Conservation (phyloP, 208 protist genomes). For the Balamuthia mandrillaris region DNA sequence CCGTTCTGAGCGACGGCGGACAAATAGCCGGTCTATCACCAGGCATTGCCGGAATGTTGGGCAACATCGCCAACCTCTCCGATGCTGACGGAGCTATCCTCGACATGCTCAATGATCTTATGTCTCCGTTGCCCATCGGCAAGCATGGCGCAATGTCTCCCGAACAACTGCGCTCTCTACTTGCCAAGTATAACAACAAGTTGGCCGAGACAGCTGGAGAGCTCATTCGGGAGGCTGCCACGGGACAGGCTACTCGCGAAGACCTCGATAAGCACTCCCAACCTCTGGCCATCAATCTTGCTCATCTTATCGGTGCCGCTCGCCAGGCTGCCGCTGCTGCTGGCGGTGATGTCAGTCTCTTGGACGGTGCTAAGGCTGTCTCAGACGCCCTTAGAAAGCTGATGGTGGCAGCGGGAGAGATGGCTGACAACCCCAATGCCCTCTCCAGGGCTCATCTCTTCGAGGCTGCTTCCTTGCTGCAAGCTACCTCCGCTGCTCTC, state of each 20-base stretch:
- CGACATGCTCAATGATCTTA: slow-evolving; percentile 38
- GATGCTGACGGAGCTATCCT: slow-evolving; percentile 34
- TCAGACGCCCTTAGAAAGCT: slow-evolving; percentile 31
- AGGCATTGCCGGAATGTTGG: slow-evolving; percentile 44
- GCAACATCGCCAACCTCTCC: slow-evolving; percentile 24
- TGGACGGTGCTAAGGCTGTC: slow-evolving; percentile 40
- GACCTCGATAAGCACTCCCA: slow-evolving; percentile 38
- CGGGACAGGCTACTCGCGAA: background rate
- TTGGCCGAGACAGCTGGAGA: slow-evolving; percentile 41
- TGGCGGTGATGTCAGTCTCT: slow-evolving; percentile 23
- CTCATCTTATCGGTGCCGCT: slow-evolving; percentile 28
- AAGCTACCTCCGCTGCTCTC: slow-evolving; percentile 36
- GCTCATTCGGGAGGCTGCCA: slow-evolving; percentile 39
- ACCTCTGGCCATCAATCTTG: slow-evolving; percentile 25
- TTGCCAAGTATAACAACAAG: slow-evolving; percentile 43
- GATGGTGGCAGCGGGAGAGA: slow-evolving; percentile 23
- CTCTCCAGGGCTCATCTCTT: slow-evolving; percentile 25
- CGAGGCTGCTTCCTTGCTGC: slow-evolving; percentile 24
- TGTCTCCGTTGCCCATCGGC: slow-evolving; percentile 28
- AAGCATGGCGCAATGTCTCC: slow-evolving; percentile 50
- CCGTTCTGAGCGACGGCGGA: slow-evolving; percentile 20
- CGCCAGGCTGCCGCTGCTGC: slow-evolving; percentile 22
- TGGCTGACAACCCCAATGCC: slow-evolving; percentile 37
- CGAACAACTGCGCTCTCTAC: slow-evolving; percentile 51
- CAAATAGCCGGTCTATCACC: slow-evolving; percentile 33